Percentiles rank a stretch among this genome's conserved stretches.
Conservation (phyloP, 1,284 basidiomycete genomes). For the Ustilago tritici region DNA sequence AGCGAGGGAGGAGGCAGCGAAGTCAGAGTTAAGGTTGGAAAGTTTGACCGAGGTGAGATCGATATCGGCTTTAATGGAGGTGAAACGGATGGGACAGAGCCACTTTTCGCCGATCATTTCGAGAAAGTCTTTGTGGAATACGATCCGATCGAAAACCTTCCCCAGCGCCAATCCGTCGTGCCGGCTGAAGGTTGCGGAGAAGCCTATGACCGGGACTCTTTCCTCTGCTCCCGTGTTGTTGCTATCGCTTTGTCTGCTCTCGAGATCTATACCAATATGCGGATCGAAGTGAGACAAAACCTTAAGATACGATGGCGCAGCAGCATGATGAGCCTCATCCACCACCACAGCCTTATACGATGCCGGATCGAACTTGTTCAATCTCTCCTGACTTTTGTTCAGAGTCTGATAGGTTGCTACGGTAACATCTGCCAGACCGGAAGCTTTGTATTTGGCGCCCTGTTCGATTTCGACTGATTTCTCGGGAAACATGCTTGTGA, state of each 20-base stretch:
- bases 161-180: conserved; percentile 91
- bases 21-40: conserved; percentile 51
- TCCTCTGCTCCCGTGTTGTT: neutral
- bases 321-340: conserved; percentile 87
- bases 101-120: conserved; percentile 92
- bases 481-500: conserved; percentile 77
- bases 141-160: conserved; percentile 88
- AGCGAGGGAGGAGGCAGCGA: conserved; percentile 55
- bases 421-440: conserved; percentile 85
- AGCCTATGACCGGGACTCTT: conserved; percentile 85
- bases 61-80: conserved; percentile 60
- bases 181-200: conserved; percentile 92
- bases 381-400: conserved; percentile 74
- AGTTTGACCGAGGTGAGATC: conserved; percentile 56
- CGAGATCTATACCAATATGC: conserved; percentile 40
- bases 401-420: conserved; percentile 94
- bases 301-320: conserved; percentile 84
- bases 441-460: conserved; percentile 79
- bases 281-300: conserved; percentile 82
- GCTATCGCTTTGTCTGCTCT: neutral
- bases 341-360: conserved; percentile 82
- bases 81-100: conserved; percentile 71
- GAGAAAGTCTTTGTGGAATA: conserved; percentile 91
- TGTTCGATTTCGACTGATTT: conserved; percentile 93
- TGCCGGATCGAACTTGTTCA: conserved; percentile 83